Percentiles rank a stretch among this genome's conserved stretches.
These are phyloP conservation scores for Psilocybe tampanensis DNA, from an alignment of 768 basidiomycete species.

Conservation along the genomic window DNA sequence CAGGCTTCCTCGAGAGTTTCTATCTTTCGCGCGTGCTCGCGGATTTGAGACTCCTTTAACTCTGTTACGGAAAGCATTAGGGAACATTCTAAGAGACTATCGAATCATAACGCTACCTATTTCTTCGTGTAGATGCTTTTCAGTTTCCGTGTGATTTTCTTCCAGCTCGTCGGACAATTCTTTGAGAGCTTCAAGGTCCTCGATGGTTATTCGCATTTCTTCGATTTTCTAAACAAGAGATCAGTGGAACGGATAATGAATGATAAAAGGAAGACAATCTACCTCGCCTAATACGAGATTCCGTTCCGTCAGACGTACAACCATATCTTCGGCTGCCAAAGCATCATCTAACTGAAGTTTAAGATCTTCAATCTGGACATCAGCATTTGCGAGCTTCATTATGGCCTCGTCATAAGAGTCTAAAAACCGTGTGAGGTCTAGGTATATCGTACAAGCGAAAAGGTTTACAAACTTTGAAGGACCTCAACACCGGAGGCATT, in stretches of 20 bases:
- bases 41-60: constrained; percentile 67
- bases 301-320: constrained; percentile 92
- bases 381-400: constrained; percentile 85
- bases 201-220: constrained; percentile 94
- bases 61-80: constrained; percentile 40
- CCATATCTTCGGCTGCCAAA: constrained; percentile 93
- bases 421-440: constrained; percentile 26
- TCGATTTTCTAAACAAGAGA: constrained; percentile 80
- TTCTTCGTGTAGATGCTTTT: constrained; percentile 88
- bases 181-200: constrained; percentile 94
- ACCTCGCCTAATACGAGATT: constrained; percentile 93
- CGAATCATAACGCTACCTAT: constrained; percentile 57
- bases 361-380: constrained; percentile 90
- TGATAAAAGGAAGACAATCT: neutral
- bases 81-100: neutral
- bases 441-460: neutral
- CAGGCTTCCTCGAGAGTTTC: constrained; percentile 76
- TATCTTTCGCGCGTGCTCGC: constrained; percentile 66
- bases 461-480: constrained; percentile 61
- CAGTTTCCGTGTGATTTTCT: constrained; percentile 93
- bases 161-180: constrained; percentile 97
- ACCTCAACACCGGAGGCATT: constrained; percentile 80
- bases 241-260: neutral
- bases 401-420: constrained; percentile 80
- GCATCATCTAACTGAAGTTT: constrained; percentile 95